Evolutionary conservation across 2,329 filamentous ascomycete species (phyloP).

Genomic region (Corinectria fuckeliana): DNA sequence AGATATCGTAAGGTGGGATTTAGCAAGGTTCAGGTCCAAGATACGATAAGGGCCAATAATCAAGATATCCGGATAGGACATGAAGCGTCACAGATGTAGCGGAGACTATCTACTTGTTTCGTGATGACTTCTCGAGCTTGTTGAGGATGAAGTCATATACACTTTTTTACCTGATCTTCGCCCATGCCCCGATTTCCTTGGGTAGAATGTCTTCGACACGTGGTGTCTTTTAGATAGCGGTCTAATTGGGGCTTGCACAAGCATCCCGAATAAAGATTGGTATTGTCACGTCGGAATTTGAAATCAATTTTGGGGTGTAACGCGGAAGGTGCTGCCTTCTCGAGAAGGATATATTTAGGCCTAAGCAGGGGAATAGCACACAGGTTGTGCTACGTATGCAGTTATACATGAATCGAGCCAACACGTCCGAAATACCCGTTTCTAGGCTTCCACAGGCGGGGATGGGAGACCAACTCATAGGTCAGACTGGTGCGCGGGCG

Average conservation of each 20-base stretch:
- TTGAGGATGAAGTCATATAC: too few species aligned
- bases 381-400: neutral
- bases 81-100: too few species aligned
- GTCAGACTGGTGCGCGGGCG: neutral
- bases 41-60: too few species aligned
- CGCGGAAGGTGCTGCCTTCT: constrained; percentile 14
- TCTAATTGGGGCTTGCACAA: constrained; percentile 7
- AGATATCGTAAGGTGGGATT: neutral
- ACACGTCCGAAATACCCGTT: neutral
- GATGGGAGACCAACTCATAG: neutral
- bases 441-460: neutral
- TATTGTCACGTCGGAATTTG: neutral
- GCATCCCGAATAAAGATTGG: constrained; percentile 13
- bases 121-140: too few species aligned
- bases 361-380: neutral
- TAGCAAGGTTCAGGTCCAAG: too few species aligned
- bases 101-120: too few species aligned
- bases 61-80: too few species aligned
- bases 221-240: neutral
- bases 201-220: neutral
- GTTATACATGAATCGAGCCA: neutral
- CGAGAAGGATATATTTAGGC: constrained; percentile 27
- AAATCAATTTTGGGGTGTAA: neutral
- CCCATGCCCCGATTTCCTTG: too few species aligned
- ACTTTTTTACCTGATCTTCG: neutral